These are phyloP conservation scores for Melampsora larici-populina DNA, from an alignment of 1,284 basidiomycete species.

Conservation along the genomic window DNA sequence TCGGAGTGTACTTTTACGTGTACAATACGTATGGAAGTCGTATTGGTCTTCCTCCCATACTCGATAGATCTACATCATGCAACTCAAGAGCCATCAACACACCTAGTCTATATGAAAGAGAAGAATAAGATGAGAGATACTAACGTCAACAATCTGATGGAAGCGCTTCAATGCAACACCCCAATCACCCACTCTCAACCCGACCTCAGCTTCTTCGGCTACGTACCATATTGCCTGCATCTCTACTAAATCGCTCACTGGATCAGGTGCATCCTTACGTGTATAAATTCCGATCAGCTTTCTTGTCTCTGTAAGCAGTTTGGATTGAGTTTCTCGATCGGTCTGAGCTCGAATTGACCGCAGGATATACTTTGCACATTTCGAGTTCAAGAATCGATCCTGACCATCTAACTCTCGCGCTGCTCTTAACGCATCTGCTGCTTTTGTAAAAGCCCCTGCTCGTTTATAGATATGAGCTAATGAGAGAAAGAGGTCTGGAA, in stretches of 20 bases:
- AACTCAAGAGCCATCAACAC: not conserved
- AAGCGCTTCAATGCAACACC: conserved; percentile 84
- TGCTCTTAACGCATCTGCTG: conserved; percentile 73
- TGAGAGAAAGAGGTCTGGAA: conserved; percentile 84
- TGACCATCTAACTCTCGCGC: conserved; percentile 85
- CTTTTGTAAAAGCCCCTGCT: conserved; percentile 72
- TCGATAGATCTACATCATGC: conserved; percentile 11
- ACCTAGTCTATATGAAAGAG: not conserved
- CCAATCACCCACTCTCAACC: conserved; percentile 65
- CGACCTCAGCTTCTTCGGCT: conserved; percentile 73
- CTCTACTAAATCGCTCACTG: conserved; percentile 80
- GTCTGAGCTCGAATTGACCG: conserved; percentile 62
- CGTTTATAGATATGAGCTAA: conserved; percentile 83
- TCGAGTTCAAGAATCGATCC: conserved; percentile 93
- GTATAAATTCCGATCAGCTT: conserved; percentile 46
- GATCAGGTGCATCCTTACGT: conserved; percentile 75
- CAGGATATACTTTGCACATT: conserved; percentile 85
- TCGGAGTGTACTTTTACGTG: conserved; percentile 82
- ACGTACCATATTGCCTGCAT: conserved; percentile 94
- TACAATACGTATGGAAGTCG: conserved; percentile 94
- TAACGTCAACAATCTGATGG: conserved; percentile 69
- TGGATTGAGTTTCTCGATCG: not conserved
- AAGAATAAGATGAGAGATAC: not conserved
- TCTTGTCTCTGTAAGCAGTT: conserved; percentile 20
- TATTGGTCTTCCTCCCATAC: conserved; percentile 75